These are phyloP conservation scores for Rhynchosporium agropyri DNA, from an alignment of 2,329 filamentous ascomycete genomes.

Conservation along the genomic window DNA sequence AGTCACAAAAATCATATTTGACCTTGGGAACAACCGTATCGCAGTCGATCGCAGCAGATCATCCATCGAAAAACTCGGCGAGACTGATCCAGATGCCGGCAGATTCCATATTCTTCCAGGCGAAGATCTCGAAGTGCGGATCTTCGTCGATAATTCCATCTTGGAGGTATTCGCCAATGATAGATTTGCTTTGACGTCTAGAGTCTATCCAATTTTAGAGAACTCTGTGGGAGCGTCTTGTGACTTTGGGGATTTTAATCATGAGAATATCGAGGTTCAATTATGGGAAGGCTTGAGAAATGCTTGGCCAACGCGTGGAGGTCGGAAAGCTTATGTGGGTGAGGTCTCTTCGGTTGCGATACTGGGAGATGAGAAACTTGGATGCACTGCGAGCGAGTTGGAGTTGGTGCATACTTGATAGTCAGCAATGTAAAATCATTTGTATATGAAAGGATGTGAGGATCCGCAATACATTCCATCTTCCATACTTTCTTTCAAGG, in stretches of 20 bases:
- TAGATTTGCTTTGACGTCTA: constrained; percentile 30
- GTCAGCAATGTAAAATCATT: not conserved
- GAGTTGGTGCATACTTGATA: not conserved
- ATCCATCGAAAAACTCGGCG: constrained; percentile 24
- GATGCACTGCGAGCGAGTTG: not conserved
- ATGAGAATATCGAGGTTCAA: constrained; percentile 23
- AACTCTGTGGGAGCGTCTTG: constrained; percentile 23
- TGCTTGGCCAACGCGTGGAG: constrained; percentile 21
- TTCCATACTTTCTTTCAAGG: not conserved
- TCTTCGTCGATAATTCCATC: constrained; percentile 32
- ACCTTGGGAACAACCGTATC: constrained; percentile 22
- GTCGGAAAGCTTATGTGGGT: not conserved
- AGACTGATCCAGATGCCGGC: constrained; percentile 19
- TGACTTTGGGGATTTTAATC: constrained; percentile 30
- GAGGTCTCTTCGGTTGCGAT: not conserved
- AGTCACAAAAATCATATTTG: constrained; percentile 30
- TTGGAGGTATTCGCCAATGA: constrained; percentile 34
- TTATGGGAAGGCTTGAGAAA: constrained; percentile 30
- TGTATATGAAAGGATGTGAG: not conserved
- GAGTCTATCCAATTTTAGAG: constrained; percentile 31
- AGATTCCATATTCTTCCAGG: constrained; percentile 23
- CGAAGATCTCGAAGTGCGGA: constrained; percentile 25
- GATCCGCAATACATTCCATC: not conserved
- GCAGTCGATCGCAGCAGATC: constrained; percentile 27
- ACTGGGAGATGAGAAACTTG: not conserved